Base-by-base conservation (phyloP, 306 rosid species). In the Neltuma alba region DNA sequence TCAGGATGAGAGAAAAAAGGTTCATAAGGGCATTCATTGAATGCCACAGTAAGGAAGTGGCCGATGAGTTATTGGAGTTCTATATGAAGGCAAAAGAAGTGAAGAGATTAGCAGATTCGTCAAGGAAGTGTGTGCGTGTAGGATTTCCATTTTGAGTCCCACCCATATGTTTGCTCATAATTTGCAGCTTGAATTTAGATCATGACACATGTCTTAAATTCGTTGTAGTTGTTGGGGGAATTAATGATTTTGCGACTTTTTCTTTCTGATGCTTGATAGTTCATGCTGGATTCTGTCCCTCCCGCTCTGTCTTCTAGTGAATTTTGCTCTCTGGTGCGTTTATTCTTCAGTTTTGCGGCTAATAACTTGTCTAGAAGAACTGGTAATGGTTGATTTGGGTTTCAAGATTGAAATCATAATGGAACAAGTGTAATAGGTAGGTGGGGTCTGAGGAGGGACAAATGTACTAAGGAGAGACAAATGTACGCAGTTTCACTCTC, bases 1-100 rank as follows among this genome's bases (percentile, higher is more conserved):
- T 92, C 83, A 85, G 96, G 87, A 92, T 92, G 97, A 40, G 76
- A 15, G 97, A 94, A 85, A 79, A 75, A 83, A 89, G 92, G 84
- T 94, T 92, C 72, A 21, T 94, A 6, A 76, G 85, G 20, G 36
- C 33, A 28, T 90, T 83, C 87, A 68, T 88, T 55, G 34, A 66
- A 41, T 82, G 86, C 72, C 97, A 90, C 34, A 79, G 70, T 0
- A 23, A 85, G 73, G 94, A 89, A 60, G 83, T 88, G 61, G 94
- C 89, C 33, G 78, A 76, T 57, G 93, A 92, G 61, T 83, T 94
- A 41, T 81, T 88, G 85, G 89, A 78, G 70, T 90, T 87, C 82
- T 94, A 90, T 83, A 38, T 0, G 66, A 84, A 75, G 70, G 89
- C 87, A 38, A 94, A 92, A 80, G 87, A 83, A 52, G 78, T 82